Conservation (phyloP, 2,329 filamentous ascomycete genomes). For the Arachnomyces sp. region DNA sequence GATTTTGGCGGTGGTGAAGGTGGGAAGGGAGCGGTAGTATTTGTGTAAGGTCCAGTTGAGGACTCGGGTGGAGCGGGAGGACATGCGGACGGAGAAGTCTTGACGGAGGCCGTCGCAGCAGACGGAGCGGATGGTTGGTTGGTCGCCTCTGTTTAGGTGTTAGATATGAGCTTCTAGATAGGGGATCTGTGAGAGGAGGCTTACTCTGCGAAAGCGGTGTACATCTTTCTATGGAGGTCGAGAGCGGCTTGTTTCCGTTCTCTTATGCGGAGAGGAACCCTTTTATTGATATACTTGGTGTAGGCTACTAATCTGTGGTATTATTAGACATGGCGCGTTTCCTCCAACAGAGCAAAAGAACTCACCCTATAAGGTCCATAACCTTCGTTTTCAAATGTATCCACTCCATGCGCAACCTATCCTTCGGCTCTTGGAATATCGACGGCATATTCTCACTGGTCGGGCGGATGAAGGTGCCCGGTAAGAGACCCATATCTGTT, state of each 20-base stretch:
- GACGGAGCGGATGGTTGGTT: constrained; percentile 26
- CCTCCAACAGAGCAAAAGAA: constrained; percentile 1
- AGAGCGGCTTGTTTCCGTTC: constrained; percentile 31
- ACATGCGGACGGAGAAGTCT: constrained; percentile 27
- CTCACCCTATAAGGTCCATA: constrained; percentile 29
- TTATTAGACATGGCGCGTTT: neutral
- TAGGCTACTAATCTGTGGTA: constrained; percentile 23
- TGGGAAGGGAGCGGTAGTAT: constrained; percentile 30
- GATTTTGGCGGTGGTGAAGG: constrained; percentile 30
- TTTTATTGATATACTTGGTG: constrained; percentile 25
- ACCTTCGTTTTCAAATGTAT: constrained; percentile 28
- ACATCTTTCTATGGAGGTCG: constrained; percentile 40
- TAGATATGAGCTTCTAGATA: constrained; percentile 9
- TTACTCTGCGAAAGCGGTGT: constrained; percentile 40
- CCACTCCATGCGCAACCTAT: constrained; percentile 34
- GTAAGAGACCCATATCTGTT: constrained; percentile 41
- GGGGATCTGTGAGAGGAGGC: constrained; percentile 12
- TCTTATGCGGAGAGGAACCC: constrained; percentile 26
- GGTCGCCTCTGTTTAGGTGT: constrained; percentile 27
- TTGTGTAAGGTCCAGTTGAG: constrained; percentile 31
- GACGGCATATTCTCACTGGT: constrained; percentile 34
- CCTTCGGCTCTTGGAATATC: constrained; percentile 29
- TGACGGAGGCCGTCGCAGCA: constrained; percentile 33
- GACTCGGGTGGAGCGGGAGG: constrained; percentile 22
- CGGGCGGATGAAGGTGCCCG: constrained; percentile 35